Evolutionary conservation across 148 eudicot genomes (phyloP), one percentile per base, ranked within the genome.

Genomic region (Rhododendron simsii): DNA sequence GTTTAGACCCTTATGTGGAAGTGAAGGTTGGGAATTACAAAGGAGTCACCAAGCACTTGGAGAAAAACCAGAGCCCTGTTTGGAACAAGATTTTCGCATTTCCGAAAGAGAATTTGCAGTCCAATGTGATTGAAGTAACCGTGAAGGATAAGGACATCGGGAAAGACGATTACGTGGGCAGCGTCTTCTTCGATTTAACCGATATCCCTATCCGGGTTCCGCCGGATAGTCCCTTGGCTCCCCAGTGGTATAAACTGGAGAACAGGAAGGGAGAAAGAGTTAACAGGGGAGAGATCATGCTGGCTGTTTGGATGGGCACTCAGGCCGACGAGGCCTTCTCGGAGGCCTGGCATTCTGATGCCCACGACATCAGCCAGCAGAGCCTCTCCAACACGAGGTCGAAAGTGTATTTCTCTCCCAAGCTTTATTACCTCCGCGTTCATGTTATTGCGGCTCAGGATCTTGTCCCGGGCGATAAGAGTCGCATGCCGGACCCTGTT

Each of bases 341-440:
- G 0, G 99, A 95, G 18, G 99, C 99, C 1, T 97, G 99, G 99
- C 99, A 97, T 84, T 92, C 95, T 7, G 99, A 97, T 88, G 98
- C 99, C 37, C 98, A 95, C 87, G 90, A 88, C 3, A 35, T 95
- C 23, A 92, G 92, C 86, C 98, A 93, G 51, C 92, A 90, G 7
- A 93, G 85, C 82, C 90, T 95, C 3, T 84, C 93, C 7, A 93
- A 89, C 67, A 93, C 98, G 0, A 77, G 99, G 78, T 94, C 98
- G 0, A 92, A 95, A 87, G 99, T 97, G 9, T 97, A 97, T 74
- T 95, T 95, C 82, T 95, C 98, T 1, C 99, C 99, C 0, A 95
- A 93, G 51, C 77, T 97, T 82, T 95, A 89, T 59, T 97, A 97
- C 83, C 94, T 97, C 20, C 88, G 99, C 7, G 94, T 90, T 39